Evolutionary conservation across 805 yeast genomes (phyloP).

Genomic region (Yarrowia bubula): DNA sequence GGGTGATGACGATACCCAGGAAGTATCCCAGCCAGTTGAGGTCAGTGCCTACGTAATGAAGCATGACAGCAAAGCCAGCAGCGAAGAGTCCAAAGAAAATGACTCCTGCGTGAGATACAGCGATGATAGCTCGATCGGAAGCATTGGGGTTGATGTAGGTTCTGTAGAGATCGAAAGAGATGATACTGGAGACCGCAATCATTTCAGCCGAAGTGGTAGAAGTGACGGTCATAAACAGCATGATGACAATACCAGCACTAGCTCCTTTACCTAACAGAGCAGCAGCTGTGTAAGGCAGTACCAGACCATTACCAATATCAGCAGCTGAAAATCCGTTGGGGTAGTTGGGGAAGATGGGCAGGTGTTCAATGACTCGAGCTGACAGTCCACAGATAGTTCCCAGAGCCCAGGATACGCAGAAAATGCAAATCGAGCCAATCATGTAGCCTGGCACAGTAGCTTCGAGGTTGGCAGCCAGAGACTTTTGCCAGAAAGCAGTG

Average conservation of each 20-base stretch:
- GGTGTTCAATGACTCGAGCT: conserved; percentile 52
- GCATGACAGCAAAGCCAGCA: conserved; percentile 77
- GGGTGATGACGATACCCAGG: conserved; percentile 67
- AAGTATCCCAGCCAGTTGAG: conserved; percentile 66
- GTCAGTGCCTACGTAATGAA: conserved; percentile 73
- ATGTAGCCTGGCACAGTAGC: conserved; percentile 46
- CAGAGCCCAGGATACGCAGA: conserved; percentile 44
- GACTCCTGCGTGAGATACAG: conserved; percentile 46
- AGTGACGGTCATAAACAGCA: conserved; percentile 44
- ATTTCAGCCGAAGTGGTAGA: conserved; percentile 46
- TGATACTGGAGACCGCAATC: conserved; percentile 44
- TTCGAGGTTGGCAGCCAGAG: conserved; percentile 47
- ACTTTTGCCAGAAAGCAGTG: conserved; percentile 43
- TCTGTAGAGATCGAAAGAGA: conserved; percentile 50
- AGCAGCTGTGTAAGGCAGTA: conserved; percentile 63
- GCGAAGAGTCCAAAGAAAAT: conserved; percentile 47
- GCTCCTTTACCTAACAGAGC: conserved; percentile 83
- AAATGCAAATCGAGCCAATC: conserved; percentile 50
- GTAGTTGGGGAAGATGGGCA: conserved; percentile 74
- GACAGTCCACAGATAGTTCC: conserved; percentile 43
- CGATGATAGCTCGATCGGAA: conserved; percentile 44
- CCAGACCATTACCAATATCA: conserved; percentile 70
- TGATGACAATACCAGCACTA: conserved; percentile 62
- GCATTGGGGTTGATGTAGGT: conserved; percentile 47
- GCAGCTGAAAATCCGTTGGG: conserved; percentile 61